Conservation (phyloP, 176 grass and related monocot species). For the Calamus simplicifolius region DNA sequence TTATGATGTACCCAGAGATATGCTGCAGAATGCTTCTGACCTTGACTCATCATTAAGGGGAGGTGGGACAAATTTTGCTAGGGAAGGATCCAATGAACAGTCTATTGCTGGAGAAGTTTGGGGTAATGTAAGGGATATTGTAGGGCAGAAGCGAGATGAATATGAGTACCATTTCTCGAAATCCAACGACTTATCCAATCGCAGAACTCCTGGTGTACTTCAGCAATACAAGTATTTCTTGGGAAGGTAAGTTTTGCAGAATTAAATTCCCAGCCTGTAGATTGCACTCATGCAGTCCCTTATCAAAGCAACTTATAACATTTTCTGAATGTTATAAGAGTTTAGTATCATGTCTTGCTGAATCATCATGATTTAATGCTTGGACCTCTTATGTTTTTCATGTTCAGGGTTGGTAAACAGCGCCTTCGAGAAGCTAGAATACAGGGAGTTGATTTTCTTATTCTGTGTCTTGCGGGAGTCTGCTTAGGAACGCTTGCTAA, state of each 20-base stretch:
- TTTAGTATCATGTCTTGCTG: too few relatives aligned
- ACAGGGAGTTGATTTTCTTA: constrained; percentile 77
- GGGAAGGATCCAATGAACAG: constrained; percentile 10
- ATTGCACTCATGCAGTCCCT: too few relatives aligned
- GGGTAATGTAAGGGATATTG: constrained; percentile 62
- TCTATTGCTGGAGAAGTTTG: constrained; percentile 55
- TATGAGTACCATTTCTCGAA: constrained; percentile 59
- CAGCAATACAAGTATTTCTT: constrained; percentile 75
- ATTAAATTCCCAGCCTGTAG: neutral
- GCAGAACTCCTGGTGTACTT: constrained; percentile 54
- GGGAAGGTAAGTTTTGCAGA: constrained; percentile 39
- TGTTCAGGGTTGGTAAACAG: constrained; percentile 64
- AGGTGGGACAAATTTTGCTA: constrained; percentile 10
- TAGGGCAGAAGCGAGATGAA: constrained; percentile 65
- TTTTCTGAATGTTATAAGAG: too few relatives aligned
- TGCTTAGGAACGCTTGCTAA: constrained; percentile 82
- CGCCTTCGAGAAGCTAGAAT: constrained; percentile 79
- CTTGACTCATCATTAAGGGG: constrained; percentile 36
- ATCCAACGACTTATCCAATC: constrained; percentile 61
- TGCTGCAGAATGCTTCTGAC: constrained; percentile 50
- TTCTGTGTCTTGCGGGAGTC: constrained; percentile 65
- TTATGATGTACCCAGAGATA: constrained; percentile 65
- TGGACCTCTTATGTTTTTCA: neutral
- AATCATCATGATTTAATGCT: too few relatives aligned
- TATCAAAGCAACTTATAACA: too few relatives aligned